Evolutionary conservation across 345 rosid species (phyloP).

Genomic region (Hirschfeldia incana): DNA sequence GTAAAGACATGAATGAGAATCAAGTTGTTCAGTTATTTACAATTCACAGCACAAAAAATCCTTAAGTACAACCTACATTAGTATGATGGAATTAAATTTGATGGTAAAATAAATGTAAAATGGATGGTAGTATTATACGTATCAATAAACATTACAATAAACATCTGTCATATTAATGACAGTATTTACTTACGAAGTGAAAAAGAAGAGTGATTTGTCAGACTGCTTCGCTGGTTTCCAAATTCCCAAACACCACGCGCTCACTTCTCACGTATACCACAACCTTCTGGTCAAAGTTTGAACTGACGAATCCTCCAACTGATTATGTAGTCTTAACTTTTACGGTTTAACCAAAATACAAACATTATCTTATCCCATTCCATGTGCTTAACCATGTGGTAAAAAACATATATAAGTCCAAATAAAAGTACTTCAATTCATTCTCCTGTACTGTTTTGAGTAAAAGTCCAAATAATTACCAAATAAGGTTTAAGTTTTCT

Average conservation of each 20-base stretch:
- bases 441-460: background rate
- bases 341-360: background rate
- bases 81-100: background rate
- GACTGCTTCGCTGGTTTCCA: slow-evolving; percentile 32
- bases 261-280: slow-evolving; percentile 6
- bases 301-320: slow-evolving; percentile 12
- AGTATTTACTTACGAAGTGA: background rate
- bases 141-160: background rate
- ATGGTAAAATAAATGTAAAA: background rate
- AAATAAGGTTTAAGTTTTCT: background rate
- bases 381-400: background rate
- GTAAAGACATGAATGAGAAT: too few relatives aligned
- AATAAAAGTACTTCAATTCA: background rate
- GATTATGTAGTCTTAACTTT: background rate
- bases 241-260: slow-evolving; percentile 19
- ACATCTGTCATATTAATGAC: background rate
- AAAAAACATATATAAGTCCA: background rate
- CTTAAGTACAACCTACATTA: background rate
- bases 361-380: background rate
- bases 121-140: background rate
- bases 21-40: too few relatives aligned
- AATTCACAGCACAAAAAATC: too few relatives aligned
- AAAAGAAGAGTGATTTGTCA: slow-evolving; percentile 23
- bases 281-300: slow-evolving; percentile 32
- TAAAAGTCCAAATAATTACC: background rate